phyloP scores from a whole-genome alignment of 345 rosid species.

The Hibiscus mutabilis region DNA sequence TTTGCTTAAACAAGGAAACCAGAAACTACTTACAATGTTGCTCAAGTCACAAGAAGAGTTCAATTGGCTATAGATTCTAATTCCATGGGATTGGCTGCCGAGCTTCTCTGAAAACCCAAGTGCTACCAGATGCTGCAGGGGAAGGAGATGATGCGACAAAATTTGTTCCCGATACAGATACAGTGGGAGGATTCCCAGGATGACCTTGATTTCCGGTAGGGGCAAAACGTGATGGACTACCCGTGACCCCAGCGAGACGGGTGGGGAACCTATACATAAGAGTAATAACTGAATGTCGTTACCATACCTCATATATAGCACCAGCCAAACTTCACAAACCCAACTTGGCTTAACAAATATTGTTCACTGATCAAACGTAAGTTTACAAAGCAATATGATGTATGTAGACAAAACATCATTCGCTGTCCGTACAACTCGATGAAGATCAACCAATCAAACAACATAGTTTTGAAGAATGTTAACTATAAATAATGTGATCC shows the following conservation, averaged over 20 bases:
- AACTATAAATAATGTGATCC: not conserved
- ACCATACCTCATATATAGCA: not conserved
- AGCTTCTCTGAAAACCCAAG: conserved; percentile 68
- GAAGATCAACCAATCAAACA: not conserved
- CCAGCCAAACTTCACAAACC: not conserved
- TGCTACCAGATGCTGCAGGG: conserved; percentile 91
- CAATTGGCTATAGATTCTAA: conserved; percentile 18
- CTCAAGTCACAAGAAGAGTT: not conserved
- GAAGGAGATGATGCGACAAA: conserved; percentile 81
- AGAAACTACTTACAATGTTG: not conserved
- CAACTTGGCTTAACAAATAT: not conserved
- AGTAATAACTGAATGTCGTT: conserved; percentile 2
- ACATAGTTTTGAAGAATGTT: not conserved
- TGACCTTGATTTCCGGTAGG: conserved; percentile 39
- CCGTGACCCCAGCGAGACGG: conserved; percentile 41
- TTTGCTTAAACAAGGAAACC: not conserved
- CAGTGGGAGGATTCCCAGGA: conserved; percentile 41
- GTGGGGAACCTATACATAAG: conserved; percentile 41
- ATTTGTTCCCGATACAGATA: conserved; percentile 77
- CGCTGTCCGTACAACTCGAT: not conserved
- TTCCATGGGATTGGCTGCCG: conserved; percentile 82
- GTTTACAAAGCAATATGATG: not conserved
- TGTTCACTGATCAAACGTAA: not conserved
- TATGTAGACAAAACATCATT: not conserved
- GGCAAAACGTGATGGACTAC: conserved; percentile 78